These are phyloP conservation scores for Usnea hakonensis DNA, from an alignment of 495 filamentous ascomycete genomes.

Conservation along the genomic window DNA sequence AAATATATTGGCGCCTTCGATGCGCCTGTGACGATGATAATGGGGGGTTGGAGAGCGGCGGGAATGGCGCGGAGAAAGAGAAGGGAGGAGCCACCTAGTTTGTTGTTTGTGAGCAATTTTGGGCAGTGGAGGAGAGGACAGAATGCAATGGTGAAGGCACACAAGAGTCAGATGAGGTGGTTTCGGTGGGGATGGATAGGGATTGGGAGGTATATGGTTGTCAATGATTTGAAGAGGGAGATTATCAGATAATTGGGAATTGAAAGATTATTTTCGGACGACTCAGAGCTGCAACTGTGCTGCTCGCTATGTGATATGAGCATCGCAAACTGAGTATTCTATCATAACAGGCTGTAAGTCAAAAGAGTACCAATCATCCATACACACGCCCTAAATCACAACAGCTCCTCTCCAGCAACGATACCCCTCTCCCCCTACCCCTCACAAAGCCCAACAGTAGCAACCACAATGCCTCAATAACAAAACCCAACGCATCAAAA, in stretches of 20 bases:
- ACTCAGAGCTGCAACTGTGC: neutral
- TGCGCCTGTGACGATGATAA: constrained; percentile 52
- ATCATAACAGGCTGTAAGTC: neutral
- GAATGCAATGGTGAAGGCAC: constrained; percentile 76
- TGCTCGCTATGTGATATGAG: neutral
- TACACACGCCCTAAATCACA: too few species aligned
- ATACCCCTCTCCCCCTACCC: too few species aligned
- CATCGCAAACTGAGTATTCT: neutral
- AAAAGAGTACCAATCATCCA: neutral
- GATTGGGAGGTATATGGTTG: constrained; percentile 85
- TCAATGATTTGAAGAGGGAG: constrained; percentile 75
- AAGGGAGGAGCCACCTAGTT: constrained; percentile 44
- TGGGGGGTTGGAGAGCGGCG: constrained; percentile 35
- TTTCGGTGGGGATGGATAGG: constrained; percentile 95
- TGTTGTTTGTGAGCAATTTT: constrained; percentile 61
- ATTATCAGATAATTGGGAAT: constrained; percentile 29
- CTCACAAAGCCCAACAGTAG: too few species aligned
- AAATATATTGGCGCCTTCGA: constrained; percentile 81
- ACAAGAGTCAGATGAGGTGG: constrained; percentile 97
- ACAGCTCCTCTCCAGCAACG: too few species aligned
- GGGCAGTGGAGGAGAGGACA: constrained; percentile 58
- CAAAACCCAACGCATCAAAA: too few species aligned
- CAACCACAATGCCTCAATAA: too few species aligned
- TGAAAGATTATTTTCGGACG: neutral
- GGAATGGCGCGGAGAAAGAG: constrained; percentile 22